Percentiles rank a stretch among this genome's conserved stretches.
Conservation (phyloP, 805 yeast species). For the Torulaspora delbrueckii region DNA sequence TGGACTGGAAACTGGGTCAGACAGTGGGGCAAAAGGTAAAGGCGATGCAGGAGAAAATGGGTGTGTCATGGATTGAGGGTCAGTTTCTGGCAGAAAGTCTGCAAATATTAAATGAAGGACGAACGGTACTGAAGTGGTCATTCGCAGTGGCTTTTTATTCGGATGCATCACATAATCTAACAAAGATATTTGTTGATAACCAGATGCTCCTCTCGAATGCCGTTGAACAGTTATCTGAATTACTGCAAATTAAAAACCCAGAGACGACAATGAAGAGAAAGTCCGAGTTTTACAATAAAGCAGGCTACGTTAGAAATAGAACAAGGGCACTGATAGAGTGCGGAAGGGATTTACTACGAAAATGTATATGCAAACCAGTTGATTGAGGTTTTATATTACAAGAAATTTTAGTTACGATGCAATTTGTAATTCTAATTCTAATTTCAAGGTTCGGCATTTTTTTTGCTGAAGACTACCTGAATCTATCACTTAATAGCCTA, state of each 20-base stretch:
- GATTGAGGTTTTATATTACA: slow-evolving; percentile 6
- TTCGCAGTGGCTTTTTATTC: slow-evolving; percentile 75
- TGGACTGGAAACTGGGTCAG: slow-evolving; percentile 61
- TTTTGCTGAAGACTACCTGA: slow-evolving; percentile 46
- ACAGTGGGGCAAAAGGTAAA: slow-evolving; percentile 60
- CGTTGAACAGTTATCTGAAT: slow-evolving; percentile 63
- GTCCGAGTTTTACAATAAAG: slow-evolving; percentile 37
- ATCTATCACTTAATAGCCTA: slow-evolving; percentile 71
- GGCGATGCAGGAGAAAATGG: slow-evolving; percentile 56
- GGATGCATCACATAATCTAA: slow-evolving; percentile 45
- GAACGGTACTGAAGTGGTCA: slow-evolving; percentile 85
- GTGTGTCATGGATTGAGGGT: slow-evolving; percentile 81
- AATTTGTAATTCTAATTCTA: neutral
- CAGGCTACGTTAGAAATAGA: slow-evolving; percentile 36
- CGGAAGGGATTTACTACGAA: slow-evolving; percentile 34
- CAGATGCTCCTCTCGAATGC: slow-evolving; percentile 60
- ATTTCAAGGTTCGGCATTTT: neutral
- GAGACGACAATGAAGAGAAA: slow-evolving; percentile 34
- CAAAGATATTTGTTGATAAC: slow-evolving; percentile 63
- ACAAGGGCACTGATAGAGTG: slow-evolving; percentile 37
- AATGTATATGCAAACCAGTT: slow-evolving; percentile 30
- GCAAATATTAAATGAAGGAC: slow-evolving; percentile 55
- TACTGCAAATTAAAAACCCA: slow-evolving; percentile 45
- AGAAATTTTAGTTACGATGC: neutral
- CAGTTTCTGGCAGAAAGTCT: slow-evolving; percentile 77